Conservation (phyloP, 805 yeast species). For the Wickerhamomyces xylosicus region DNA sequence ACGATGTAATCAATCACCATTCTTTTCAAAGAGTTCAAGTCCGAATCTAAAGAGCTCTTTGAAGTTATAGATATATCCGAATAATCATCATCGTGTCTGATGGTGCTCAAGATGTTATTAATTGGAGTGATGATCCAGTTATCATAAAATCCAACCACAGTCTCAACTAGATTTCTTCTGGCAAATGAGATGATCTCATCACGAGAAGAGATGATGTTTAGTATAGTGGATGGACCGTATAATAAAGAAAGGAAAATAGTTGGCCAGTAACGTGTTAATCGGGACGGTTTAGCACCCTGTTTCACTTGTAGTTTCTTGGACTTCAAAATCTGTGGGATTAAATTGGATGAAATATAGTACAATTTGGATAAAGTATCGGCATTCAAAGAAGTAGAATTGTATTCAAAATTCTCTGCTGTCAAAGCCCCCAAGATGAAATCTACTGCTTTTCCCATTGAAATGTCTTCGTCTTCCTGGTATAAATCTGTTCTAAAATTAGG, state of each 20-base stretch:
- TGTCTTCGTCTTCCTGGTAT: no score
- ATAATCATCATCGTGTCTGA: slow-evolving; percentile 66
- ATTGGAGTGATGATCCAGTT: slow-evolving; percentile 84
- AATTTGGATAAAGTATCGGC: no score
- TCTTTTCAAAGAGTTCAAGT: slow-evolving; percentile 69
- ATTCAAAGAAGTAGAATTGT: no score
- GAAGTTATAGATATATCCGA: slow-evolving; percentile 69
- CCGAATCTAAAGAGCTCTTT: slow-evolving; percentile 68
- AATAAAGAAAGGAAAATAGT: slow-evolving; percentile 26
- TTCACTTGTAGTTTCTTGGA: not conserved
- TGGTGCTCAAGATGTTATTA: slow-evolving; percentile 59
- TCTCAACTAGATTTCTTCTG: slow-evolving; percentile 48
- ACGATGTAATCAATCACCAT: slow-evolving; percentile 72
- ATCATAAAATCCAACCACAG: slow-evolving; percentile 52
- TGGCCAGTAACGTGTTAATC: slow-evolving; percentile 59
- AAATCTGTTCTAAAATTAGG: slow-evolving; percentile 23
- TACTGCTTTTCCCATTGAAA: no score
- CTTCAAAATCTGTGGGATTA: not conserved
- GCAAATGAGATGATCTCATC: slow-evolving; percentile 46
- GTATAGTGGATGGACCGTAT: slow-evolving; percentile 44
- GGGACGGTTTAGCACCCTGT: slow-evolving; percentile 26
- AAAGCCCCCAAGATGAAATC: no score
- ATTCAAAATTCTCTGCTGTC: no score
- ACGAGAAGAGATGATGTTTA: slow-evolving; percentile 38
- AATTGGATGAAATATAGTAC: not conserved